Evolutionary conservation across 2,329 filamentous ascomycete species (phyloP), one percentile per base, ranked within the genome.

Genomic region (Pseudogymnoascus sp.): DNA sequence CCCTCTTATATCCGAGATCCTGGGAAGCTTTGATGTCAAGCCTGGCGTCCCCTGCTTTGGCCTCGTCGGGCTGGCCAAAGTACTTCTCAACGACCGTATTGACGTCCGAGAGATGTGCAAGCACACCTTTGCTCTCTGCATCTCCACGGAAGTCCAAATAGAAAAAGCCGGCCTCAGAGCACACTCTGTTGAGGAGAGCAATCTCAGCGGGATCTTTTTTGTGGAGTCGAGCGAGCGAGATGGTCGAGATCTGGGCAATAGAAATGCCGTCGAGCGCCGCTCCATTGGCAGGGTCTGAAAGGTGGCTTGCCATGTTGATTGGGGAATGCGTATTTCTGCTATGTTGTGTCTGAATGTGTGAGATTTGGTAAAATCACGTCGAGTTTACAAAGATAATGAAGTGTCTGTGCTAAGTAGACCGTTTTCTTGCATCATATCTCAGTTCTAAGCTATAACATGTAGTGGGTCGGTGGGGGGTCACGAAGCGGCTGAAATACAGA

Each of bases 21-120:
- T 68, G 66, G 14, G 61, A 66, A 23, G 61, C 62, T 63, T 65
- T 64, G 65, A 68, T 63, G 59, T 68, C 66, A 50, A 63, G 60
- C 60, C 66, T 56, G 10, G 4, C n/a, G 16, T 56, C 50, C 50
- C 12, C 28, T 56, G 50, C 50, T 33, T 68, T 68, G 6, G 60
- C 53, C 40, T 66, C 64, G 33, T 62, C 31, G 31, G 63, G 59
- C 37, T 67, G 65, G 50, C 23, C 42, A 37, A 68, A 67, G 61
- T 67, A 68, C 23, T 65, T 62, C 33, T 67, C 56, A 31, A 37
- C 63, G 11, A 63, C 38, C 40, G 47, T 40, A 44, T 64, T 64
- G n/a, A 68, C 59, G 3, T 47, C 56, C 11, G 66, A 64, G 40
- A 66, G 63, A 14, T 56, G 25, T 33, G 50, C 50, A 33, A 56